Conservation (phyloP, 495 filamentous ascomycete species). For the Aspergillus hancockii region DNA sequence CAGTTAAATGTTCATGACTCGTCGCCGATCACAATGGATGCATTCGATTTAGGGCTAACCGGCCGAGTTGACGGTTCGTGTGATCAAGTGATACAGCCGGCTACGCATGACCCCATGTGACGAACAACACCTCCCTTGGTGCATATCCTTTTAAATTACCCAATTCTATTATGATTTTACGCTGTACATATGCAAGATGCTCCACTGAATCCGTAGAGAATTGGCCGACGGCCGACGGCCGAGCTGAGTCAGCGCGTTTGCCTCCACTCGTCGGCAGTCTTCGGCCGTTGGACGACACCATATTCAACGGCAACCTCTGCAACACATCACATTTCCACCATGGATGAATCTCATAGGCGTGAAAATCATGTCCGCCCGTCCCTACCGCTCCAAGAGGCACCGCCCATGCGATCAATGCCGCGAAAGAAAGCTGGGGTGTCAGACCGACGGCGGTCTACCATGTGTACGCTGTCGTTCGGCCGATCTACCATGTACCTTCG, state of each 20-base stretch:
- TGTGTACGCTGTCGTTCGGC: slow-evolving; percentile 34
- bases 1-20: too few relatives aligned
- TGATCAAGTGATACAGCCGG: too few relatives aligned
- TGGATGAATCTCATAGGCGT: slow-evolving; percentile 2
- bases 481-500: slow-evolving; percentile 31
- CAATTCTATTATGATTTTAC: too few relatives aligned
- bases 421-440: slow-evolving; percentile 37
- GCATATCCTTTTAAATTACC: too few relatives aligned
- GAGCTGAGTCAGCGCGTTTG: background rate
- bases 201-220: too few relatives aligned
- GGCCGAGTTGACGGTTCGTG: too few relatives aligned
- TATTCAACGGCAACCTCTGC: background rate
- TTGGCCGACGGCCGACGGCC: background rate
- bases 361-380: slow-evolving; percentile 24
- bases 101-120: too few relatives aligned
- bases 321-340: background rate
- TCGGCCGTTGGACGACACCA: slow-evolving; percentile 1
- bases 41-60: too few relatives aligned
- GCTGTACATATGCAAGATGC: too few relatives aligned
- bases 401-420: slow-evolving; percentile 42
- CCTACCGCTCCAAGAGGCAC: slow-evolving; percentile 41
- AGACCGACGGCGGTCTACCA: slow-evolving; percentile 27
- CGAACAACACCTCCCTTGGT: too few relatives aligned
- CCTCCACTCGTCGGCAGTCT: background rate
- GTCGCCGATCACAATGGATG: too few relatives aligned